These are phyloP conservation scores for Rhodotorula glutinis DNA, from an alignment of 1,284 basidiomycete species.

Conservation along the genomic window DNA sequence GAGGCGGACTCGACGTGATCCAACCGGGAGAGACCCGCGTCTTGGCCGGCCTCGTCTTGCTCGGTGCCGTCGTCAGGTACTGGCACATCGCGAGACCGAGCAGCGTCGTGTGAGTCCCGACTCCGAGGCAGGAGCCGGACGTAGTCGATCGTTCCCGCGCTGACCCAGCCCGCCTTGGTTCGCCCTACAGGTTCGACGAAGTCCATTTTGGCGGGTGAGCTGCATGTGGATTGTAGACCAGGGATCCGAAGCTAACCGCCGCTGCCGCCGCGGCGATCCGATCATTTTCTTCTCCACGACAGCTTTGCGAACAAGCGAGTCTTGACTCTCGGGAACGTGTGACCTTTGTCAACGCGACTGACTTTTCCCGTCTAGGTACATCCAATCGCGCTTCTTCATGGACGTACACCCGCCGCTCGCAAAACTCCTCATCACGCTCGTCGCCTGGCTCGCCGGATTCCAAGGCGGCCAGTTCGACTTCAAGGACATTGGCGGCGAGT, in stretches of 20 bases:
- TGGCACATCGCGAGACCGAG: slow-evolving; percentile 75
- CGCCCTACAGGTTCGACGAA: slow-evolving; percentile 74
- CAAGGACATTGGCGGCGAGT: slow-evolving; percentile 81
- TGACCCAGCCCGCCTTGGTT: neutral
- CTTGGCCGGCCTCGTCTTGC: slow-evolving; percentile 53
- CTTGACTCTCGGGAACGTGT: neutral
- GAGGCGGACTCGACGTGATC: slow-evolving; percentile 31
- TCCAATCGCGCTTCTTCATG: slow-evolving; percentile 84
- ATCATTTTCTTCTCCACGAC: no score
- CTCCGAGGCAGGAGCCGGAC: no score
- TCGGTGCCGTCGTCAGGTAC: slow-evolving; percentile 70
- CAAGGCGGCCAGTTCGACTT: slow-evolving; percentile 87
- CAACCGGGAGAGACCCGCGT: slow-evolving; percentile 31
- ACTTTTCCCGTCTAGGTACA: slow-evolving; percentile 70
- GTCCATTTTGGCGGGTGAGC: slow-evolving; percentile 87
- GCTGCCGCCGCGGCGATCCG: no score
- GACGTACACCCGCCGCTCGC: slow-evolving; percentile 98
- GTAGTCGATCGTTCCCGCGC: neutral
- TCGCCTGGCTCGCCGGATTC: slow-evolving; percentile 84
- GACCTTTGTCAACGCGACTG: neutral
- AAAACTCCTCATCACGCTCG: slow-evolving; percentile 89
- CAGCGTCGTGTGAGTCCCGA: slow-evolving; percentile 79
- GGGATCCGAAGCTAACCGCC: no score
- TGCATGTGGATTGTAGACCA: no score
- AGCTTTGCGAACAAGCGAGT: slow-evolving; percentile 39